Base-by-base conservation (phyloP, 2,329 filamentous ascomycete genomes). In the Apiospora sp. region DNA sequence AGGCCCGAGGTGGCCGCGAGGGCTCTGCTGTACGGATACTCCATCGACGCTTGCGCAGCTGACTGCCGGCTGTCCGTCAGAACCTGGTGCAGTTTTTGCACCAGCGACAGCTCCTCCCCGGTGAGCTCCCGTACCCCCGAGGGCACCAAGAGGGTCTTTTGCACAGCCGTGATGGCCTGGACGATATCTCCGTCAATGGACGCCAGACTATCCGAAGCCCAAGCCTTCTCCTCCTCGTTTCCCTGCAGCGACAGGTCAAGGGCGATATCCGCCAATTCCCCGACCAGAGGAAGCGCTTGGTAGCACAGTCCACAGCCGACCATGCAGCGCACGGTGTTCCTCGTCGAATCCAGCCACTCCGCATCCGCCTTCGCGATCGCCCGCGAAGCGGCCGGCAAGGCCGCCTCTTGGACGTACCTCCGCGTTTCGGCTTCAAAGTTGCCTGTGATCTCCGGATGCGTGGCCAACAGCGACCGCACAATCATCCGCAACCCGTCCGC, bases 401-500 rank as follows among this genome's bases (percentile, higher is more conserved):
- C 73, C 8, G 71, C 72, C 14, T 76, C 77, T 54, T 73, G 41
- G 13, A 81, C 76, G 73, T 80, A 81, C n/a, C 73, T 74, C 12
- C 74, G 74, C 2, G 80, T 79, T 22, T 81, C 78, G 5, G 75
- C 73, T 54, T 83, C 79, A 30, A 84, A 82, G 14, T 78, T 75
- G 8, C 75, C 49, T 1, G 83, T 84, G 67, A 82, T 72, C 27
- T 75, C 75, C 4, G 78, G 74, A 30, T 82, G 77, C n/a, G 74
- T 72, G 44, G 75, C 79, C 27, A 82, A 72, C 6, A 80, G 71
- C 10, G 77, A 77, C 71, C 83, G 77, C 70, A 85, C 75, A 6
- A 86, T 78, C 8, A 79, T 78, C 3, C 84, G 81, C 22, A 86
- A 74, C 6, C 80, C 83, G n/a, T 84, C 83, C 0, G 78, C 75